Evolutionary conservation across 1,284 basidiomycete genomes (phyloP), one percentile per base, ranked within the genome.

Genomic region (Pyrrhoderma lamaoense): DNA sequence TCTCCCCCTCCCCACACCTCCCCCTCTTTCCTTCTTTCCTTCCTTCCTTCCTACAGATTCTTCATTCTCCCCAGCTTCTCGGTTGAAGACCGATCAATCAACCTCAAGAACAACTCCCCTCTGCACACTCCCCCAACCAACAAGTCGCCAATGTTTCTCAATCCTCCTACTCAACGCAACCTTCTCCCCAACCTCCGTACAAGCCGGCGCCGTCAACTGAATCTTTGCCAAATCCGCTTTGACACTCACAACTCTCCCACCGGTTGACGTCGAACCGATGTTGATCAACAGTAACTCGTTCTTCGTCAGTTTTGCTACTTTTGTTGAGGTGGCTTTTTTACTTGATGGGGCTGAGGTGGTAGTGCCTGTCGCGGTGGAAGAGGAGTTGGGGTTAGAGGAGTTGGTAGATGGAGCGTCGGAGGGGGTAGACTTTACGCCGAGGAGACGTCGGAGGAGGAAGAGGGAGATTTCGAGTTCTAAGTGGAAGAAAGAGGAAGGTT

Each of bases 61-160:
- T n/a, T n/a, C n/a, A n/a, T n/a, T n/a, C n/a, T n/a, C n/a, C n/a
- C n/a, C n/a, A n/a, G n/a, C n/a, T n/a, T n/a, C n/a, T n/a, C n/a
- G n/a, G n/a, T n/a, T n/a, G n/a, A n/a, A n/a, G n/a, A n/a, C n/a
- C n/a, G n/a, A n/a, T n/a, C 35, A 77, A 57, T 77, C 76, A 47
- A 77, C 67, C 49, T 79, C 77, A 35, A 79, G 64, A 37, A 77
- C 71, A 16, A 75, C 76, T 19, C 76, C 77, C 9, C 77, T 72
- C 55, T 76, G 75, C 13, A 79, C 76, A 54, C 75, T 79, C 50
- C 77, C 77, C 77, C 76, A 79, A 82, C 86, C 87, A 51, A 90
- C 87, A 54, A 90, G 75, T 51, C 87, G 83, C 95, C 95, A 98
- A 73, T 98, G 95, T 74, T 97, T 97, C 72, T 98, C 93, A 61